These are phyloP conservation scores for Kodamaea sp. DNA, from an alignment of 1,139 yeast genomes.

Conservation along the genomic window DNA sequence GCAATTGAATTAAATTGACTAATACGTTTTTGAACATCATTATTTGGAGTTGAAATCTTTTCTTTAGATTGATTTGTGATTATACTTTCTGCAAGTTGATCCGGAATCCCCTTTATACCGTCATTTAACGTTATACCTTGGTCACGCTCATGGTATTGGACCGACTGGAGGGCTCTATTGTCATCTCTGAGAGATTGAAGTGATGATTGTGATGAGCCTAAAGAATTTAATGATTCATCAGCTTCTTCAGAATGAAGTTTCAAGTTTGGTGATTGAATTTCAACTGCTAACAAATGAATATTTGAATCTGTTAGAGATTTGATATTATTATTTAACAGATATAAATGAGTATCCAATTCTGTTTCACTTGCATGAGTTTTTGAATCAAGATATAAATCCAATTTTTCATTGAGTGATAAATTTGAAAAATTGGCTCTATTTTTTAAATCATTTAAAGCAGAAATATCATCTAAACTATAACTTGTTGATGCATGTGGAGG, in stretches of 20 bases:
- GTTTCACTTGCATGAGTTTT: slow-evolving; percentile 12
- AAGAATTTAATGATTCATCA: slow-evolving; percentile 6
- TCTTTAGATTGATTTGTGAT: slow-evolving; percentile 13
- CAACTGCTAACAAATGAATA: slow-evolving; percentile 35
- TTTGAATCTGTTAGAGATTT: slow-evolving; percentile 29
- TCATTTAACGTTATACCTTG: slow-evolving; percentile 39
- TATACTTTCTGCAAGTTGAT: slow-evolving; percentile 34
- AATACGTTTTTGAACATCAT: slow-evolving; percentile 4
- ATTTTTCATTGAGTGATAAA: slow-evolving; percentile 38
- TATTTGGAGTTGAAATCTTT: neutral
- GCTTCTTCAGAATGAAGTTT: neutral
- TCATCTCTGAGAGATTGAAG: slow-evolving; percentile 39
- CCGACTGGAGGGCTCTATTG: slow-evolving; percentile 33
- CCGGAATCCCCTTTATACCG: slow-evolving; percentile 45
- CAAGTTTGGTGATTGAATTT: slow-evolving; percentile 25
- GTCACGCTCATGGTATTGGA: slow-evolving; percentile 19
- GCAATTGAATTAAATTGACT: slow-evolving; percentile 5
- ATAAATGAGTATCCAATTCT: slow-evolving; percentile 38
- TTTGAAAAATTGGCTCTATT: slow-evolving; percentile 25
- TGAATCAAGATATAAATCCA: slow-evolving; percentile 30
- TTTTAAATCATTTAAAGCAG: slow-evolving; percentile 23
- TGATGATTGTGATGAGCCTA: slow-evolving; percentile 45
- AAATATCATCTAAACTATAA: slow-evolving; percentile 18
- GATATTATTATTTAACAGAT: slow-evolving; percentile 27
- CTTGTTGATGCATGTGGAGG: slow-evolving; percentile 26